phyloP scores from a whole-genome alignment of 441 rosid species.

The Iberis amara region DNA sequence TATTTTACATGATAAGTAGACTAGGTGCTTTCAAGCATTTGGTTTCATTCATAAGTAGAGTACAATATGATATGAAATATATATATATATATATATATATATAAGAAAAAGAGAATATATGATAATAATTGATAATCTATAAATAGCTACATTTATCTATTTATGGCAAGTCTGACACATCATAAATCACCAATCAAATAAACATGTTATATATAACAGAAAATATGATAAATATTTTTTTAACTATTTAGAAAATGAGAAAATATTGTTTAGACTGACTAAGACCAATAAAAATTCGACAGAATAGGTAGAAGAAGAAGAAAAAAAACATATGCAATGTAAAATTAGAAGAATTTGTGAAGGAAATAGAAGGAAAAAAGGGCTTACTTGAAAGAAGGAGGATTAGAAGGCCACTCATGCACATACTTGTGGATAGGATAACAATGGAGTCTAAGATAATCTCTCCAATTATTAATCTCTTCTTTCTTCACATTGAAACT shows the following conservation, averaged over 20 bases:
- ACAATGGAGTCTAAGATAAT: constrained; percentile 63
- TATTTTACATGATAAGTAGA: neutral
- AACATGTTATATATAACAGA: neutral
- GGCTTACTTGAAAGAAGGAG: constrained; percentile 51
- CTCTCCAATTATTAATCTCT: constrained; percentile 65
- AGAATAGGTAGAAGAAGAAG: no score
- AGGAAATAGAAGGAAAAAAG: neutral
- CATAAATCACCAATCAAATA: neutral
- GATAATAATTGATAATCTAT: neutral
- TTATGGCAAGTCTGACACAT: constrained; percentile 11
- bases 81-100: neutral
- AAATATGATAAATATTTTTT: neutral
- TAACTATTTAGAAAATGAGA: neutral
- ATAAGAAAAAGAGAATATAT: neutral
- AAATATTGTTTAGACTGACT: neutral
- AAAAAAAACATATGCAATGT: neutral
- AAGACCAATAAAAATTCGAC: no score
- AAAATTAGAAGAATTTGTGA: neutral
- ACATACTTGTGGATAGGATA: constrained; percentile 52
- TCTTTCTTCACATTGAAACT: constrained; percentile 63
- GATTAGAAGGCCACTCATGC: constrained; percentile 61
- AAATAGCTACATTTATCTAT: constrained; percentile 13
- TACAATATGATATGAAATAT: constrained; percentile 10
- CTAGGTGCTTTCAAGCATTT: constrained; percentile 3
- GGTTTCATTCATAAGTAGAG: neutral